Percentiles rank a stretch among this genome's conserved stretches.
phyloP scores from a whole-genome alignment of 108 stramenopile species.

The Skeletonema marinoi region DNA sequence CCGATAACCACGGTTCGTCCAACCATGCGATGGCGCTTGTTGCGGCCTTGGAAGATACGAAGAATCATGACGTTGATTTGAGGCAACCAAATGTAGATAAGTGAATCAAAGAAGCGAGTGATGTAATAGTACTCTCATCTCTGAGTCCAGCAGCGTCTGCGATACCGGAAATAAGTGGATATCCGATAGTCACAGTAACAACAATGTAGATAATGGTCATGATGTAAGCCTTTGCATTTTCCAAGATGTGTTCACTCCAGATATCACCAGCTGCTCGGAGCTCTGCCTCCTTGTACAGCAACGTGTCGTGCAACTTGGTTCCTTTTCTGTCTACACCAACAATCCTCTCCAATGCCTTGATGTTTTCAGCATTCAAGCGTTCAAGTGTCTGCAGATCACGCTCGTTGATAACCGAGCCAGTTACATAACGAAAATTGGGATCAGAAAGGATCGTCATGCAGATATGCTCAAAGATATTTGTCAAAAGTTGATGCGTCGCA shows the following conservation, averaged over 20 bases:
- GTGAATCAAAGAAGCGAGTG: constrained; percentile 61
- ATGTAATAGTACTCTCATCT: constrained; percentile 12
- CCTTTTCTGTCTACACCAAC: constrained; percentile 48
- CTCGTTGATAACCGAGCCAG: constrained; percentile 54
- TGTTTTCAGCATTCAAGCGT: constrained; percentile 57
- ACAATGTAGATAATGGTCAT: constrained; percentile 69
- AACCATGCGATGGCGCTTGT: constrained; percentile 73
- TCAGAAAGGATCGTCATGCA: constrained; percentile 59
- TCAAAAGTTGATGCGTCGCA: constrained; percentile 74
- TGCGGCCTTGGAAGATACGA: constrained; percentile 67
- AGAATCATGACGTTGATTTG: constrained; percentile 69
- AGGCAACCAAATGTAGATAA: constrained; percentile 77
- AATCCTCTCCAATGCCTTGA: constrained; percentile 58
- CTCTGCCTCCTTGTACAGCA: constrained; percentile 14
- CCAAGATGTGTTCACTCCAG: constrained; percentile 70
- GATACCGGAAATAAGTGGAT: constrained; percentile 58
- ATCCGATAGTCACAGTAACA: constrained; percentile 67
- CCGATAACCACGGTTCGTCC: constrained; percentile 83
- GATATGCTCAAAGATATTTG: constrained; percentile 66
- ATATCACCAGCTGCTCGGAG: constrained; percentile 56
- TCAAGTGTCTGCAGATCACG: constrained; percentile 62
- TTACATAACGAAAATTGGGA: constrained; percentile 41
- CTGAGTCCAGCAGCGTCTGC: constrained; percentile 48
- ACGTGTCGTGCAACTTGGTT: neutral
- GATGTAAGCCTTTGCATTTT: constrained; percentile 67